phyloP scores from a whole-genome alignment of 2,329 filamentous ascomycete genomes.

The Fragosphaeria purpurea region DNA sequence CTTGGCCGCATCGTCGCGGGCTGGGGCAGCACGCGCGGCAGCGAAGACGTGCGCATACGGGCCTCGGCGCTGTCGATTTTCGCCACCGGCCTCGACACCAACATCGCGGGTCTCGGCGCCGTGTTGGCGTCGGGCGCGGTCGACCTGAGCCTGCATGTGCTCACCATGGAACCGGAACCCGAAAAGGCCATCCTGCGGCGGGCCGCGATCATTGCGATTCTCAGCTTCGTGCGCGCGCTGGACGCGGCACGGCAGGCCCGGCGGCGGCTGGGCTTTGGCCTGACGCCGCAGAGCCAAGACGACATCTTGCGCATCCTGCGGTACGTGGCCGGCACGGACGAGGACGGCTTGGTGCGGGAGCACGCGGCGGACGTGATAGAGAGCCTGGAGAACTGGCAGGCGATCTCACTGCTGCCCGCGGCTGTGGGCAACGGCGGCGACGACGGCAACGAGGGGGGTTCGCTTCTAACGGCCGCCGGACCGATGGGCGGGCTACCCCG shows the following conservation, averaged over 20 bases:
- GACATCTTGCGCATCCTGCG: conserved; percentile 52
- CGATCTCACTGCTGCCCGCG: conserved; percentile 22
- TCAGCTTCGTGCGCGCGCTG: conserved; percentile 51
- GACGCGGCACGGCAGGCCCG: conserved; percentile 40
- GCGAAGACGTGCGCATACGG: conserved; percentile 61
- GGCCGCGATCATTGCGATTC: conserved; percentile 53
- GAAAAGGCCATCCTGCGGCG: conserved; percentile 57
- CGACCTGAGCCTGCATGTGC: conserved; percentile 52
- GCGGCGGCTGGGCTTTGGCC: conserved; percentile 39
- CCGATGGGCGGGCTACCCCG: conserved; percentile 14
- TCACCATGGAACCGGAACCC: conserved; percentile 50
- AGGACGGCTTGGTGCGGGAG: conserved; percentile 56
- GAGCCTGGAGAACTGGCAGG: conserved; percentile 52
- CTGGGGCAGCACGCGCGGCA: conserved; percentile 56
- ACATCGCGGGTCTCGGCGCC: conserved; percentile 45
- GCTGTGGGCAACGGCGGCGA: not conserved
- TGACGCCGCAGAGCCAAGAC: conserved; percentile 43
- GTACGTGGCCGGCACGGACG: conserved; percentile 57
- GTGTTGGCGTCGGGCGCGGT: conserved; percentile 44
- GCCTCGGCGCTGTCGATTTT: conserved; percentile 60
- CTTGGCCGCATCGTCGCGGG: conserved; percentile 52
- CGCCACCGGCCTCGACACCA: conserved; percentile 48
- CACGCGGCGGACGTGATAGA: conserved; percentile 60
- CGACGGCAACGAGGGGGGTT: not conserved
- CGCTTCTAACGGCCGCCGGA: not conserved